Base-by-base conservation (phyloP, 2,329 filamentous ascomycete species). In the Metarhizium sp. region DNA sequence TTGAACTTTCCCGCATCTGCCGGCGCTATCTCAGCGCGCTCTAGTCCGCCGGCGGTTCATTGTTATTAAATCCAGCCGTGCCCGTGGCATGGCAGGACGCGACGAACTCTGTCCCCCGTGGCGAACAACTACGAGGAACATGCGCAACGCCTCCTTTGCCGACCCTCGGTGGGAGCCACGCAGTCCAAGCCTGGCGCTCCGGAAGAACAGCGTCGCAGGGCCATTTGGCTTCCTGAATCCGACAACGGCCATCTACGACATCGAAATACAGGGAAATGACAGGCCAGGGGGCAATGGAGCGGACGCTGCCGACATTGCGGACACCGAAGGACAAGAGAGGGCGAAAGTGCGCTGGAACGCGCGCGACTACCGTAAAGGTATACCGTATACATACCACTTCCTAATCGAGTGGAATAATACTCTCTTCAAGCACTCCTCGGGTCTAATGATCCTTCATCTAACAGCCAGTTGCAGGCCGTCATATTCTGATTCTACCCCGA, bases 201-300 rank as follows among this genome's bases (percentile, higher is more conserved):
- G 58, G 43, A 50, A 58, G 36, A 52, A 43, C 43, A 59, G 58
- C 46, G 58, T 59, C 6, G 56, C 51, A 1, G 58, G 58, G 8
- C 58, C 58, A 0, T 56, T 59, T 53, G 56, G 55, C n/a, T 59
- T 59, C 36, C 30, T 59, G 30, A 59, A 59, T 46, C 58, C 56
- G 16, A 59, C 58, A 18, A 56, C 56, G 14, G 58, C 58, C 49
- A 57, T 59, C 16, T 59, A 58, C 45, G 58, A 59, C 46, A 59
- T 59, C 45, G 58, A 59, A 40, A 59, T 59, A 32, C 18, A 36
- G 3, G 36, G 40, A 36, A 55, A 55, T 25, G 54, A 59, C 6
- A 40, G 38, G 20, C 32, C 43, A 13, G 43, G 45, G n/a, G 52
- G 52, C 32, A 8, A 29, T n/a, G 13, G 52, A 5, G 6, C 7